Percentiles rank a stretch among this genome's conserved stretches.
phyloP scores from a whole-genome alignment of 371 early-diverging fungal species.

The Quaeritorhiza haematococci region DNA sequence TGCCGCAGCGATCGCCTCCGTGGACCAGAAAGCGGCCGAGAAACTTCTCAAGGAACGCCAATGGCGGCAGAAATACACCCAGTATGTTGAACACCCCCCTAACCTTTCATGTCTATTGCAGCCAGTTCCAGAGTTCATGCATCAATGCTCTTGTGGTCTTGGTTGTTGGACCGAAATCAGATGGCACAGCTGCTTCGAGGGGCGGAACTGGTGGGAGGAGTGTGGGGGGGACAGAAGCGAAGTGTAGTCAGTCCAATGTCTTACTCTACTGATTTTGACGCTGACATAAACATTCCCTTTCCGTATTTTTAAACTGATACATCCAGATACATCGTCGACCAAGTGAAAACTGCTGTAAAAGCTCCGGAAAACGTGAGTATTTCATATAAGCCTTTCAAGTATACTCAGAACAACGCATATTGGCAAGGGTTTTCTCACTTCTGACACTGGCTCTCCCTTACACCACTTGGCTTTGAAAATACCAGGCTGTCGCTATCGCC shows the following conservation, averaged over 20 bases:
- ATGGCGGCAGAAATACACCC: slow-evolving; percentile 9
- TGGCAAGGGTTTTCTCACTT: not conserved
- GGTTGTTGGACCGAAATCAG: too few species aligned
- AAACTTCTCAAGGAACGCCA: not conserved
- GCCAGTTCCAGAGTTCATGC: too few species aligned
- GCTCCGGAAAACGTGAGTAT: slow-evolving; percentile 5
- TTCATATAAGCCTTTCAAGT: not conserved
- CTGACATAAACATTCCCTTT: too few species aligned
- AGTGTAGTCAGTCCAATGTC: not conserved
- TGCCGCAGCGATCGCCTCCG: slow-evolving; percentile 1
- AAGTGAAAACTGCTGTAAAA: not conserved
- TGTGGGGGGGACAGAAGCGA: not conserved
- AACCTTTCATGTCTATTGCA: too few species aligned
- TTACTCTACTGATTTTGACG: not conserved
- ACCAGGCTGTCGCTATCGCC: slow-evolving; percentile 5
- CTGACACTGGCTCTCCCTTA: too few species aligned
- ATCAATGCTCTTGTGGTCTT: too few species aligned
- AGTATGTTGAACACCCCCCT: not conserved
- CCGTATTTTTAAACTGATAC: not conserved
- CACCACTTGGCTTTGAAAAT: not conserved
- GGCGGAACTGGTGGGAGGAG: too few species aligned
- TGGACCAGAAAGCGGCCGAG: not conserved
- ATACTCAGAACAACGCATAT: not conserved
- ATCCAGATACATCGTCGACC: slow-evolving; percentile 1
- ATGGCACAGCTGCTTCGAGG: too few species aligned